Evolutionary conservation across 2,329 filamentous ascomycete species (phyloP).

Genomic region (Alternaria brassicicola): DNA sequence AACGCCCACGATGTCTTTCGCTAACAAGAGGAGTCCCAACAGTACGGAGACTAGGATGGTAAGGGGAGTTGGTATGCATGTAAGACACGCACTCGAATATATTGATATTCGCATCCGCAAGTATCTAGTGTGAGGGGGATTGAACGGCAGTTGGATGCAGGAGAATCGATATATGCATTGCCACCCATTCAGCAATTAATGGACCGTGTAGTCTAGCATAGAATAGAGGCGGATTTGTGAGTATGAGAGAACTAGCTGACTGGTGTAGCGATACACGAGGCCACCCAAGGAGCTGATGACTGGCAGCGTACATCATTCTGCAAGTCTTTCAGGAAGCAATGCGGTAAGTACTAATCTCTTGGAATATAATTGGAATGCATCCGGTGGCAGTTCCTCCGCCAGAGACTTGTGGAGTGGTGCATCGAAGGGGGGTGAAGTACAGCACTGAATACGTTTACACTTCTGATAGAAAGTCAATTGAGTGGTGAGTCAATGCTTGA

Average conservation of each 20-base stretch:
- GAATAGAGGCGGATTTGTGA: neutral
- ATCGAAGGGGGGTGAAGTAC: constrained; percentile 9
- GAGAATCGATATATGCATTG: neutral
- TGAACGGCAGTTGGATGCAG: neutral
- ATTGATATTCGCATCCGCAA: neutral
- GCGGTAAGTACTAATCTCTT: constrained; percentile 14
- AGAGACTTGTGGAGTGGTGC: constrained; percentile 8
- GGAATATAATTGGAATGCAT: constrained; percentile 7
- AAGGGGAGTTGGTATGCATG: neutral
- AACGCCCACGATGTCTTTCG: neutral
- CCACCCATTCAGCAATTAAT: neutral
- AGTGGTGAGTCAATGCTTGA: neutral
- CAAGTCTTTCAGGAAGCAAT: constrained; percentile 5
- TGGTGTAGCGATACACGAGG: neutral
- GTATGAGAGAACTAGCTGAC: neutral
- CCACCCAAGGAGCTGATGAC: constrained; percentile 1
- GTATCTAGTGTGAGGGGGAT: neutral
- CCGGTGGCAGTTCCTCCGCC: constrained; percentile 6
- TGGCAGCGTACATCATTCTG: constrained; percentile 1
- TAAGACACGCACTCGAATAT: neutral
- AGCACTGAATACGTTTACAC: constrained; percentile 5
- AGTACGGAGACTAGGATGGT: neutral
- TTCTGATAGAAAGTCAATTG: neutral
- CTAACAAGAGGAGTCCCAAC: neutral
- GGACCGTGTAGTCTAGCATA: neutral